Evolutionary conservation across 2,329 filamentous ascomycete species (phyloP), one percentile per base, ranked within the genome.

Genomic region (Diaporthe ampelina): DNA sequence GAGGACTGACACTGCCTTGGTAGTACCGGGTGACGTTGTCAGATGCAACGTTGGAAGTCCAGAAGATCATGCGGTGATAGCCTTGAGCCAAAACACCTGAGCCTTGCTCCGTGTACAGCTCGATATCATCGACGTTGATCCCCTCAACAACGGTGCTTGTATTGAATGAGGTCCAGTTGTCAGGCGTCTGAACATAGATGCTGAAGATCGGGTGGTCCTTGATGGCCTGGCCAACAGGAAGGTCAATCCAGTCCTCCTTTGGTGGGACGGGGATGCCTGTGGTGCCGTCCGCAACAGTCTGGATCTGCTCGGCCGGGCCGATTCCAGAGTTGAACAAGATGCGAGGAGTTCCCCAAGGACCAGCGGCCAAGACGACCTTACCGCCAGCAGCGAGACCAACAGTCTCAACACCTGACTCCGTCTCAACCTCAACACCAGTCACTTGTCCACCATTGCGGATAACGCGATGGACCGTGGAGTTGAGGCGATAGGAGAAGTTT

Each of bases 1-100:
- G 63, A 4, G 63, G 63, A 17, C 63, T 67, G 45, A 67, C 63
- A 13, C 63, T 88, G 48, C 85, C 87, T 78, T 88, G 83, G 69
- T 82, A 75, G 76, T 80, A 81, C 17, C 81, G 80, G 56, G 81
- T 83, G 40, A 67, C 1, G 15, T 52, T 52, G 45, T 67, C 63
- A 32, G 63, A 67, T 1, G 63, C 85, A 35, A 83, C 81, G 17
- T 82, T 82, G 26, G 82, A 83, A 72, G 86, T 85, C 85, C 85
- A 86, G 83, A 84, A 84, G 81, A 84, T 83, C 74, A 88, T 79
- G 32, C 86, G 82, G 75, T 87, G 86, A 21, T 83, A 82, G 7
- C 84, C 85, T 77, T 87, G 84, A 3, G 85, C 80, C 26, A 88
- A 79, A 9, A 85, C 76, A 65, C 86, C 86, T 3, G 77, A 76